Evolutionary conservation across 2,329 filamentous ascomycete species (phyloP), one percentile per base, ranked within the genome.

Genomic region (Teratosphaeria gauchensis): DNA sequence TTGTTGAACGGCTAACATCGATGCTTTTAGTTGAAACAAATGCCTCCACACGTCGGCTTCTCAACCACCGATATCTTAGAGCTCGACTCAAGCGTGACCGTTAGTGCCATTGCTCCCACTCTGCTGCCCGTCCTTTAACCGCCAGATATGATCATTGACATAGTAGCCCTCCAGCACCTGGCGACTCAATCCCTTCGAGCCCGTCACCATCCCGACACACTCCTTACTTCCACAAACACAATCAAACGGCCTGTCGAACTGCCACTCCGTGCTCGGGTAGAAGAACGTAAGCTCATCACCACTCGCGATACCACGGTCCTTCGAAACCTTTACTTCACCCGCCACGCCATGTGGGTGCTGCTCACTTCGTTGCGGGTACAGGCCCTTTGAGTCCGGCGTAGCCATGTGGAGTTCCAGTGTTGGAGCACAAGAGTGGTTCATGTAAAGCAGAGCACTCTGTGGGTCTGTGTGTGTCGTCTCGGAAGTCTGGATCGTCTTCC

Each of bases 361-460:
- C 42, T 19, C 42, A 21, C 42, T 48, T 48, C 42, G 42, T 5
- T 59, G 57, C 4, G 67, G 67, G 55, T 69, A 69, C 5, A 63
- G 59, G n/a, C 66, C 65, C n/a, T 61, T 51, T 1, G 58, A 58
- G 51, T 66, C 62, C 4, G 67, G 67, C 21, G 61, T 51, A 53
- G 64, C 65, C 19, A 82, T 81, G 64, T 83, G 80, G 63, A 84
- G 82, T 56, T 81, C 75, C 14, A 84, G 62, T 3, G 75, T 76
- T 0, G 82, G 82, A 31, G 56, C 11, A 67, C 69, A 68, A 80
- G 77, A 80, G 69, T 84, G 81, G 71, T 84, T 84, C 72, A 80
- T 77, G 69, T 77, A 84, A 28, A 83, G 76, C 11, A 84, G 72
- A 63, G 82, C 81, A 59, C 75, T 78, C 69, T 82, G 82, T 4